Conservation (phyloP, 2,329 filamentous ascomycete genomes). For the Clarireedia homoeocarpa region DNA sequence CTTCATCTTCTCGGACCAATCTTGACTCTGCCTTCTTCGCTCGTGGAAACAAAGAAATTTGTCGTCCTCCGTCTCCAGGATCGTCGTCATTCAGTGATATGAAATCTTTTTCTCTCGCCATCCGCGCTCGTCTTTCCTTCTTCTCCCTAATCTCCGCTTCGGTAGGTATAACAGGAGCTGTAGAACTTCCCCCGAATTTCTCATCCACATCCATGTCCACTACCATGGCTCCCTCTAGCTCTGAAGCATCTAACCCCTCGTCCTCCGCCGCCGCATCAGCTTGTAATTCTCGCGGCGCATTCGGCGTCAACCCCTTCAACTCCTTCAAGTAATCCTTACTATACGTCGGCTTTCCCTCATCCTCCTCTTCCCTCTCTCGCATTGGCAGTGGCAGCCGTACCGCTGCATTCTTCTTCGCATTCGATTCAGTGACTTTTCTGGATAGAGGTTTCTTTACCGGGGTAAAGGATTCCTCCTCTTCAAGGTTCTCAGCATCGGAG, state of each 20-base stretch:
- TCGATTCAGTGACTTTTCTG: conserved; percentile 58
- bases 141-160: conserved; percentile 83
- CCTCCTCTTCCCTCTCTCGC: conserved; percentile 37
- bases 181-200: conserved; percentile 18
- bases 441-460: conserved; percentile 57
- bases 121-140: conserved; percentile 77
- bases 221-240: conserved; percentile 56
- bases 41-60: conserved; percentile 35
- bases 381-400: conserved; percentile 20
- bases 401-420: conserved; percentile 47
- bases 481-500: conserved; percentile 43
- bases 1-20: conserved; percentile 78
- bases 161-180: conserved; percentile 64
- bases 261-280: conserved; percentile 39
- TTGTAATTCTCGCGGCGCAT: conserved; percentile 60
- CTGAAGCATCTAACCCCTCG: conserved; percentile 50
- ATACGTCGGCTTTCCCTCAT: conserved; percentile 62
- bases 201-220: conserved; percentile 39
- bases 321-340: conserved; percentile 81
- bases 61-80: conserved; percentile 32
- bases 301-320: conserved; percentile 77
- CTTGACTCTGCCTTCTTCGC: conserved; percentile 64
- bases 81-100: conserved; percentile 56
- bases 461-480: conserved; percentile 46
- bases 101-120: conserved; percentile 66